Evolutionary conservation across 1,284 basidiomycete species (phyloP), one percentile per base, ranked within the genome.

Genomic region (Cutaneotrichosporon spelunceum): DNA sequence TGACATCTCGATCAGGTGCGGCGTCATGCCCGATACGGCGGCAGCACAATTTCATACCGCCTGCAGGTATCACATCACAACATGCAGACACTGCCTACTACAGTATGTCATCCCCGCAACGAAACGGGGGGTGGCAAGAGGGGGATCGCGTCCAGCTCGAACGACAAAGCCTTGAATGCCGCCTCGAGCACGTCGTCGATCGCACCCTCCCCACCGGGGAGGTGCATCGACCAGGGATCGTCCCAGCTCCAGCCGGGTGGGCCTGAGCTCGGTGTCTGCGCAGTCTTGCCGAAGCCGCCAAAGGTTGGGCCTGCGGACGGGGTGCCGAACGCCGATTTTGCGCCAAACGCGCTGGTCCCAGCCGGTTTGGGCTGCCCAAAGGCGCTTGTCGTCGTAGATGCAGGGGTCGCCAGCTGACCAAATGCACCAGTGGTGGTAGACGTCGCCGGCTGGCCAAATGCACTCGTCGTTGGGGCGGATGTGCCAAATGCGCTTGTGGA

Each of bases 51-150:
- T n/a, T n/a, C n/a, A n/a, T n/a, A n/a, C n/a, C n/a, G n/a, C n/a
- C n/a, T n/a, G n/a, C n/a, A n/a, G n/a, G 2, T 9, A 33, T 33
- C 30, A 33, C 30, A 7, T 33, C 30, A 39, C 36, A 39, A 16
- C 9, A 39, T 39, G 9, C 36, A 49, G 24, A 29, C 47, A 26
- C 16, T 49, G 24, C 6, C 6, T 48, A 7, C 13, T 13, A 49
- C 26, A 49, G 13, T 49, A 49, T 24, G 23, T 45, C 56, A 66
- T 1, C 50, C 67, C 27, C 73, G 65, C 50, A 73, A 57, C 11
- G 87, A 85, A 62, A 88, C 69, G 2, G 91, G 91, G 39, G 91
- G 91, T 53, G 89, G 82, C 80, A 86, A 85, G 54, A 90, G 85
- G 0, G 91, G 91, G 24, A 93, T 84, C 62, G 84, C 83, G 11